Evolutionary conservation across 805 yeast species (phyloP), one percentile per base, ranked within the genome.

Genomic region (Hanseniaspora jakobsenii): DNA sequence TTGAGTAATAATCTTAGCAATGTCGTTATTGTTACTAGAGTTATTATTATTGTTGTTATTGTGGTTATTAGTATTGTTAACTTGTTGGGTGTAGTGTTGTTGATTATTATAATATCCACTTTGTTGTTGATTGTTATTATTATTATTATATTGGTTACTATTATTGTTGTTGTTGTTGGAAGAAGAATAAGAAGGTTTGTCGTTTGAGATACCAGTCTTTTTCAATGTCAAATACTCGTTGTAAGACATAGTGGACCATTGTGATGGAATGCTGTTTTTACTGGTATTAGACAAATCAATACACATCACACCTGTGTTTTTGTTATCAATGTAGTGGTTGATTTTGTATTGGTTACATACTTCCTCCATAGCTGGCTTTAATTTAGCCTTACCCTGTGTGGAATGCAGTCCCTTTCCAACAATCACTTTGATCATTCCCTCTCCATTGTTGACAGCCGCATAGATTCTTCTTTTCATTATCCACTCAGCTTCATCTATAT

Each of bases 391-490:
- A 12, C 93, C 94, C 51, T 76, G 68, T 43, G 71, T 68, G 1
- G 95, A 83, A 59, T 87, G 97, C 32, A 76, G 57, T 6, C 96
- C 97, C 61, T 89, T 89, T 8, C 97, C 97, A 8, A 86, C 96
- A 59, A 89, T 87, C 17, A 85, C 91, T 50, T 76, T 73, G 35
- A 89, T 64, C 39, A 71, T 73, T 2, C 71, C 60, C 55, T 83
- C 91, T 44, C 72, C 66, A 19, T 74, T 65, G 30, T 56, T 56
- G 13, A 75, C 68, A 44, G 78, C 84, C 22, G 75, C 76, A n/a
- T 70, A 69, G 38, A 89, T 71, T 47, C 97, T 70, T 49, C 72
- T 75, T 52, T 79, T 82, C 51, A 89, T 66, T 40, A 81, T 74
- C 57, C 75, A 80, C 49, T 75, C 74, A 6, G 96, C 95, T 63